A percentile compares a stretch with the other conserved stretches of the same genome.
Evolutionary conservation across 2,329 filamentous ascomycete genomes (phyloP).

Genomic region (Ascocoryne sarcoides): DNA sequence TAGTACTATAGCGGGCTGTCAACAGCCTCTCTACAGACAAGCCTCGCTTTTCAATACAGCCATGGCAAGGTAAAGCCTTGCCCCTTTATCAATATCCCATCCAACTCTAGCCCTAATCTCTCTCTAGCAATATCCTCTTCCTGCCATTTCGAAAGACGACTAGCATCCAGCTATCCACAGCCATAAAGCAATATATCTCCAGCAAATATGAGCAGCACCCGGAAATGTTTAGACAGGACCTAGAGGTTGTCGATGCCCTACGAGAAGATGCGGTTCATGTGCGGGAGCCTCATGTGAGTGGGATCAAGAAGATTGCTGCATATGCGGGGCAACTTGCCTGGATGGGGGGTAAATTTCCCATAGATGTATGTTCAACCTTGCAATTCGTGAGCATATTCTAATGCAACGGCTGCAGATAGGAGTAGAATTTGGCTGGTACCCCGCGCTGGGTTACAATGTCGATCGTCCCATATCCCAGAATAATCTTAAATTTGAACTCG

Average conservation of each 20-base stretch:
- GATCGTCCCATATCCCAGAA: conserved; percentile 60
- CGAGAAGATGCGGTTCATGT: conserved; percentile 82
- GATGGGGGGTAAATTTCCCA: conserved; percentile 91
- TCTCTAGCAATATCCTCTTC: conserved; percentile 27
- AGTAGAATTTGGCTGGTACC: conserved; percentile 94
- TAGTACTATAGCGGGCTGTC: neutral
- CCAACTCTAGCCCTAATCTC: conserved; percentile 1
- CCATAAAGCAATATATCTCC: conserved; percentile 92
- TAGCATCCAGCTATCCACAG: conserved; percentile 66
- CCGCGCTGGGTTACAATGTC: conserved; percentile 81
- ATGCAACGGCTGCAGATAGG: conserved; percentile 54
- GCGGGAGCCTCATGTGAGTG: conserved; percentile 77
- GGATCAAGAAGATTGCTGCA: conserved; percentile 76
- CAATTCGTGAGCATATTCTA: conserved; percentile 1
- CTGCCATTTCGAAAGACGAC: conserved; percentile 78
- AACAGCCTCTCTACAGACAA: neutral
- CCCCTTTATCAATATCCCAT: neutral
- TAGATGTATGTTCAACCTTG: conserved; percentile 58
- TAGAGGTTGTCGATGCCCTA: conserved; percentile 75
- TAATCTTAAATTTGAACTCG: conserved; percentile 72
- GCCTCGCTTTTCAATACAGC: neutral
- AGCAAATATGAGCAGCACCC: conserved; percentile 98
- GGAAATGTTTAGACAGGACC: conserved; percentile 88
- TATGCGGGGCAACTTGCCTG: conserved; percentile 92
- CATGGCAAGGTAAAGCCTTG: neutral